phyloP scores from a whole-genome alignment of 2,329 filamentous ascomycete genomes.

The Penicillium vulpinum region DNA sequence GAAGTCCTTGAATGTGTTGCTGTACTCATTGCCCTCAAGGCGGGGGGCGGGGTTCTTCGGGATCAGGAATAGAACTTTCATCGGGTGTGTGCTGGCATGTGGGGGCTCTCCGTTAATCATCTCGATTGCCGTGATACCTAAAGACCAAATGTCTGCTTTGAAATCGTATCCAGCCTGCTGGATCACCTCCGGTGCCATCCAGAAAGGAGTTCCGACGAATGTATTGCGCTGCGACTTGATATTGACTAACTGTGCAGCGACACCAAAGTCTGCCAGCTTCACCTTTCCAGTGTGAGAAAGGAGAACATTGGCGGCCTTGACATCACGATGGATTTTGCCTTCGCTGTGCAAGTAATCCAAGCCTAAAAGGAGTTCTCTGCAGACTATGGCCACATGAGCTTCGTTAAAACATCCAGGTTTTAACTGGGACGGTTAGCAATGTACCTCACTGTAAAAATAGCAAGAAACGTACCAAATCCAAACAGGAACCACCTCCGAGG shows the following conservation, averaged over 20 bases:
- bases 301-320: constrained; percentile 95
- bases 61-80: constrained; percentile 91
- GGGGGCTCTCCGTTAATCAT: constrained; percentile 88
- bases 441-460: background rate
- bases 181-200: constrained; percentile 96
- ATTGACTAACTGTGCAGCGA: constrained; percentile 93
- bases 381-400: constrained; percentile 89
- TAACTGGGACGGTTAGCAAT: constrained; percentile 56
- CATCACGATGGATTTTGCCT: constrained; percentile 94
- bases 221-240: constrained; percentile 98
- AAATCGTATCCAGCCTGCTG: constrained; percentile 82
- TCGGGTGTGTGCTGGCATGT: constrained; percentile 79
- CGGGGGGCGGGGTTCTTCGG: constrained; percentile 83
- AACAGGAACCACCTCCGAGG: constrained; percentile 88
- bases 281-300: constrained; percentile 87
- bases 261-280: constrained; percentile 95
- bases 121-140: constrained; percentile 90
- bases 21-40: constrained; percentile 77
- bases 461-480: constrained; percentile 71
- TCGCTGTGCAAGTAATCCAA: constrained; percentile 91
- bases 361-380: constrained; percentile 83
- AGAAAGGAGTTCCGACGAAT: constrained; percentile 95
- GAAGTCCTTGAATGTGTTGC: constrained; percentile 92
- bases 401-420: constrained; percentile 89
- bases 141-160: constrained; percentile 90